These are phyloP conservation scores for Hypoxylon sp. DNA, from an alignment of 2,329 filamentous ascomycete species.

Conservation along the genomic window DNA sequence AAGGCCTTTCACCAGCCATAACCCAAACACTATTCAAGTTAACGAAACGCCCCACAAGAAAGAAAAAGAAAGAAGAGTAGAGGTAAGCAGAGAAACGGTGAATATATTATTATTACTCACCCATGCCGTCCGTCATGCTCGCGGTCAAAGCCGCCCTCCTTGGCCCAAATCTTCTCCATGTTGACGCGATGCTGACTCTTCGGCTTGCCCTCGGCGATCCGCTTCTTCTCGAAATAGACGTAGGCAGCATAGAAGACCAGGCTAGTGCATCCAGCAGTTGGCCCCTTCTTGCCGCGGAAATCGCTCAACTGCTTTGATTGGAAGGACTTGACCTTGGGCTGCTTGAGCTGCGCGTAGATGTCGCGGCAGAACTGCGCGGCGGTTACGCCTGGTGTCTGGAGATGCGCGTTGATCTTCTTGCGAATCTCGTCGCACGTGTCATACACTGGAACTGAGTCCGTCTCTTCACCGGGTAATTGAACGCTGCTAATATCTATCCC, in stretches of 20 bases:
- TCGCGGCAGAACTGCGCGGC: slow-evolving; percentile 64
- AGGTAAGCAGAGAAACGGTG: background rate
- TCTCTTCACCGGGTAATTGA: slow-evolving; percentile 59
- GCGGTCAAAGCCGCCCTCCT: slow-evolving; percentile 22
- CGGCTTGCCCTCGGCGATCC: slow-evolving; percentile 64
- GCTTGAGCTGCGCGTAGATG: slow-evolving; percentile 55
- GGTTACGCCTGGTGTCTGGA: slow-evolving; percentile 61
- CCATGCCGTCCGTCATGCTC: slow-evolving; percentile 18
- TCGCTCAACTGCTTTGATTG: slow-evolving; percentile 59
- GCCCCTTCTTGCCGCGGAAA: slow-evolving; percentile 65
- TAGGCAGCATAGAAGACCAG: slow-evolving; percentile 67
- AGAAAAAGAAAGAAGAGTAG: background rate
- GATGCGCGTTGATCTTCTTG: slow-evolving; percentile 66
- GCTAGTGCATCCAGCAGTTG: slow-evolving; percentile 60
- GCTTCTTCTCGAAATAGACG: slow-evolving; percentile 71
- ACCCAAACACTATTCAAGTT: slow-evolving; percentile 2
- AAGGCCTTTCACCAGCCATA: background rate
- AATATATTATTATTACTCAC: slow-evolving; percentile 12
- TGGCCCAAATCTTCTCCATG: slow-evolving; percentile 59
- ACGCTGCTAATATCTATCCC: slow-evolving; percentile 57
- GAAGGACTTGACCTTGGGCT: slow-evolving; percentile 52
- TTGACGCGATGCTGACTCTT: slow-evolving; percentile 64
- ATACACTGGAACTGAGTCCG: slow-evolving; percentile 61
- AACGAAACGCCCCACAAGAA: background rate
- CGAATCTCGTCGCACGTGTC: slow-evolving; percentile 71